phyloP scores from a whole-genome alignment of 2,329 filamentous ascomycete species.

The Pseudogymnoascus sp. region DNA sequence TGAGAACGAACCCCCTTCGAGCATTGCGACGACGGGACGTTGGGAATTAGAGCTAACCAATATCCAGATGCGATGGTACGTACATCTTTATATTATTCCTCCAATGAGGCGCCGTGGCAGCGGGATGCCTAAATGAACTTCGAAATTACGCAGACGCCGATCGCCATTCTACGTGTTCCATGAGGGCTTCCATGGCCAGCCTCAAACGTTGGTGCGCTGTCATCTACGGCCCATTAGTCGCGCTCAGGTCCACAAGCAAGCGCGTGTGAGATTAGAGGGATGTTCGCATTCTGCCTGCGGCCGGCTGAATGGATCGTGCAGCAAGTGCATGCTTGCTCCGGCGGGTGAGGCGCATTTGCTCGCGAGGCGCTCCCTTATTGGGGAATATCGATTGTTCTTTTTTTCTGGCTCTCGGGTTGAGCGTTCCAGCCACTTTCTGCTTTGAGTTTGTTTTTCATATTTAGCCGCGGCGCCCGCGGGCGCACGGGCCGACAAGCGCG shows the following conservation, averaged over 20 bases:
- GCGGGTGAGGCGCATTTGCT: background rate
- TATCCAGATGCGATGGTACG: conserved; percentile 57
- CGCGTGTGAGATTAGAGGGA: conserved; percentile 4
- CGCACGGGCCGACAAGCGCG: conserved; percentile 3
- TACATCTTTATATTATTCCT: conserved; percentile 28
- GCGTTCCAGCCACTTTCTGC: background rate
- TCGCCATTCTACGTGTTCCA: background rate
- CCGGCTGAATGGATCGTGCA: conserved; percentile 3
- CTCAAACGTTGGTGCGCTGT: background rate
- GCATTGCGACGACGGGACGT: background rate
- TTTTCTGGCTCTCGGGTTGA: background rate
- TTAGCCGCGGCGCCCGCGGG: background rate
- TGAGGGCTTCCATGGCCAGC: background rate
- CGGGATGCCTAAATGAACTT: background rate
- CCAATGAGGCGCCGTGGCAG: background rate
- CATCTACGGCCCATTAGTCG: background rate
- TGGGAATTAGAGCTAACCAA: conserved; percentile 28
- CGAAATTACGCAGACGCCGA: conserved; percentile 1
- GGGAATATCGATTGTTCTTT: background rate
- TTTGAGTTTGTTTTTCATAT: background rate
- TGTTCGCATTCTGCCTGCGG: background rate
- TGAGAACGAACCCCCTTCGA: conserved; percentile 27
- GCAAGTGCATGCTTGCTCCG: background rate
- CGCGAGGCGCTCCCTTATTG: background rate
- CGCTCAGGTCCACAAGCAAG: conserved; percentile 1